These are phyloP conservation scores for Parmelia sp. DNA, from an alignment of 495 filamentous ascomycete genomes.

Conservation along the genomic window DNA sequence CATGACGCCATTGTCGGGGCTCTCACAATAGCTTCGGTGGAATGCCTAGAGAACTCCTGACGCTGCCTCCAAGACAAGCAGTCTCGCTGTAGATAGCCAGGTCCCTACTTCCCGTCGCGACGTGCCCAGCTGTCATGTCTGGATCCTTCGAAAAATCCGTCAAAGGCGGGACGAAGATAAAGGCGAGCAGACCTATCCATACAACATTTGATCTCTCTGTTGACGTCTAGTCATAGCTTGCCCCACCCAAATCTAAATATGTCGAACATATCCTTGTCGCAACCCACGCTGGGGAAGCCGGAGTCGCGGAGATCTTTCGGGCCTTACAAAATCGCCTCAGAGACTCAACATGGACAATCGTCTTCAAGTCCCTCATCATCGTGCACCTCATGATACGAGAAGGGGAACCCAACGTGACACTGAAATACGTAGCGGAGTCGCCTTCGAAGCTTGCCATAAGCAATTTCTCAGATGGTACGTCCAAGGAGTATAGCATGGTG, in stretches of 20 bases:
- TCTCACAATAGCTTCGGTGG: conserved; percentile 1
- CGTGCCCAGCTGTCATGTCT: conserved; percentile 46
- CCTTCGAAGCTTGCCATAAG: conserved; percentile 80
- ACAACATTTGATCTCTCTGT: conserved; percentile 1
- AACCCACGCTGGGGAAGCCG: conserved; percentile 89
- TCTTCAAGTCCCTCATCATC: conserved; percentile 93
- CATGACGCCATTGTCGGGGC: conserved; percentile 15
- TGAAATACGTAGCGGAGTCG: conserved; percentile 78
- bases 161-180: conserved; percentile 90
- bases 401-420: conserved; percentile 80
- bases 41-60: background rate
- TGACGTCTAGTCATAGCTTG: conserved; percentile 53
- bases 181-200: conserved; percentile 47
- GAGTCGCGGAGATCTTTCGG: conserved; percentile 92
- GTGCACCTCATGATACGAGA: conserved; percentile 97
- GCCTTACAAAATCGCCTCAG: conserved; percentile 80
- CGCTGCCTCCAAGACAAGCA: background rate
- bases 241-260: conserved; percentile 98
- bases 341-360: conserved; percentile 95
- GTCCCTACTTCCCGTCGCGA: conserved; percentile 1
- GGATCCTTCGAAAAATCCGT: conserved; percentile 87
- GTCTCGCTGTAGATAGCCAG: background rate
- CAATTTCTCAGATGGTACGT: conserved; percentile 85
- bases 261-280: conserved; percentile 96
- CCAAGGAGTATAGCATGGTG: conserved; percentile 18